A percentile compares a stretch with the other conserved stretches of the same genome.
These are phyloP conservation scores for Marsdenia floribunda DNA, from an alignment of 257 asterid species.

Conservation along the genomic window DNA sequence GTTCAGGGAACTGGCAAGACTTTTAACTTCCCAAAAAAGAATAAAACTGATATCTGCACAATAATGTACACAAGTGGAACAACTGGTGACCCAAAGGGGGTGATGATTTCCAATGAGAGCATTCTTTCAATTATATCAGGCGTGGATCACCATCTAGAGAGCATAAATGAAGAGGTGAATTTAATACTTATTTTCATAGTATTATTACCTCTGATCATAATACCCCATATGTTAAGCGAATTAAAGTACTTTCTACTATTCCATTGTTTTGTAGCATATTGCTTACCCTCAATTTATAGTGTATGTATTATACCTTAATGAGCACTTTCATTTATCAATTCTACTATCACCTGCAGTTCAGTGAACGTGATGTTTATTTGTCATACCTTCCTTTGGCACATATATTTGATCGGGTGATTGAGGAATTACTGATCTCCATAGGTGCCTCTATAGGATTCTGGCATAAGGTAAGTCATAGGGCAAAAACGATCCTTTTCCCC, in stretches of 20 bases:
- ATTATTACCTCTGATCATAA: not conserved
- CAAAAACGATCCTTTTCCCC: not conserved
- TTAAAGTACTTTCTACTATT: not conserved
- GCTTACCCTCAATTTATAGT: not conserved
- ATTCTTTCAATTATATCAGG: slow-evolving; percentile 72
- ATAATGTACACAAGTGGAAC: slow-evolving; percentile 93
- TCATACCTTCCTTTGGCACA: slow-evolving; percentile 88
- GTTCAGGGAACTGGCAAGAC: slow-evolving; percentile 47
- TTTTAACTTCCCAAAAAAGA: slow-evolving; percentile 54
- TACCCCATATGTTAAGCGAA: not conserved
- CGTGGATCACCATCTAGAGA: slow-evolving; percentile 60
- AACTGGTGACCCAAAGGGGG: slow-evolving; percentile 87
- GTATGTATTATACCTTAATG: not conserved
- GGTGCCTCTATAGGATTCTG: slow-evolving; percentile 86
- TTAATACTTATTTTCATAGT: not conserved
- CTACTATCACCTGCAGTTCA: slow-evolving; percentile 40
- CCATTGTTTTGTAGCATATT: not conserved
- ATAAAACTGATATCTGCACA: slow-evolving; percentile 56
- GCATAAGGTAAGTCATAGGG: slow-evolving; percentile 49
- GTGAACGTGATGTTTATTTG: slow-evolving; percentile 53
- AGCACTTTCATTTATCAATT: not conserved
- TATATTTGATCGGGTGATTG: slow-evolving; percentile 76
- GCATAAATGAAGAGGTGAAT: slow-evolving; percentile 58
- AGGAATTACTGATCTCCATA: slow-evolving; percentile 60
- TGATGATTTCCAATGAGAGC: slow-evolving; percentile 63